Evolutionary conservation across 176 grass and related monocot species (phyloP), one percentile per base, ranked within the genome.

Genomic region (Avena atlantica): DNA sequence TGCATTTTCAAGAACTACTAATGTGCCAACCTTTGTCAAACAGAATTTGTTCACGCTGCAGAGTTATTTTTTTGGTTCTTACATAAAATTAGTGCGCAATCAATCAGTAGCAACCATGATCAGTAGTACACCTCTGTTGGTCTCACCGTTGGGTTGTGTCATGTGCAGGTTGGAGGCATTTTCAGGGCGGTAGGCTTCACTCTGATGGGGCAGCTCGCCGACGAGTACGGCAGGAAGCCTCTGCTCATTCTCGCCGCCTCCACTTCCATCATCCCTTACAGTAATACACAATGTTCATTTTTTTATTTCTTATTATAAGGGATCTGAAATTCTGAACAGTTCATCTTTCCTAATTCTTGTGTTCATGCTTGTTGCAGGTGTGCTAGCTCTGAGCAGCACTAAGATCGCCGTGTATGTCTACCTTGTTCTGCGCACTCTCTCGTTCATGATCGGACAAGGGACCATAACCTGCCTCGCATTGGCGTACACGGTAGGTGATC

Each of bases 141-240:
- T 79, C 15, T 21, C 9, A 17, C 79, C 19, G 53, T 86, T 36
- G n/a, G 17, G 13, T 42, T 25, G 56, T 40, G 5, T 86, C 49
- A 44, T 87, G 86, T 88, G 49, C 91, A 95, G 95, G 74, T 93
- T 25, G 93, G 94, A 47, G 95, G 93, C 24, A 86, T 93, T 49
- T 95, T 98, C 91, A 95, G 88, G 73, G 85, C 89, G 50, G 70
- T 95, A 36, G 87, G 88, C 11, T 87, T 95, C 72, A 90, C 95
- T 48, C 83, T 95, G 74, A 81, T 87, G 60, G 95, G 93, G 4
- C 93, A 98, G 68, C 86, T 98, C 17, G 87, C 93, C 8, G 95
- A 98, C 63, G 95, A 98, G 16, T 92, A 93, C 49, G 95, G 91
- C 49, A 61, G 95, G 79, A 98, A 98, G 78, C 89, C 89, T 48